A percentile compares a stretch with the other conserved stretches of the same genome.
These are phyloP conservation scores for Periconia digitata DNA, from an alignment of 2,329 filamentous ascomycete genomes.

Conservation along the genomic window DNA sequence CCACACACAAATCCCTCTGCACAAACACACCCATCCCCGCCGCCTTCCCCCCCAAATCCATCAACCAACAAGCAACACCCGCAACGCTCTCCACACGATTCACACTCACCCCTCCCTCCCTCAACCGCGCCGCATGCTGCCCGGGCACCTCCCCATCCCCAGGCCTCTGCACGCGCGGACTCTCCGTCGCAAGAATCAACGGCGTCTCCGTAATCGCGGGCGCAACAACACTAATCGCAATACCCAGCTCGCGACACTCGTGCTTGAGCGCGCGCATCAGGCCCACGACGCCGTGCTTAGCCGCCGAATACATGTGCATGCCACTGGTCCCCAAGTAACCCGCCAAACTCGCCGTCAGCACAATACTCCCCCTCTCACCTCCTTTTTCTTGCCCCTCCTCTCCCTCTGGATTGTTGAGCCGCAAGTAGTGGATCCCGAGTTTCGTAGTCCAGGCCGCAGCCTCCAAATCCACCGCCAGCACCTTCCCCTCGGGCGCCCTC, in stretches of 20 bases:
- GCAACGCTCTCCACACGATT: conserved; percentile 51
- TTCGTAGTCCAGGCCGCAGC: conserved; percentile 52
- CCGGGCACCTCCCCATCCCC: conserved; percentile 31
- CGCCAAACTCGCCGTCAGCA: conserved; percentile 52
- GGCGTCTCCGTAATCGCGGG: conserved; percentile 54
- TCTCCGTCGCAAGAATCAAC: neutral
- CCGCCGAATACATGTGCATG: conserved; percentile 52
- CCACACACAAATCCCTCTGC: conserved; percentile 46
- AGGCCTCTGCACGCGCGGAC: conserved; percentile 32
- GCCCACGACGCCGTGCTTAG: conserved; percentile 55
- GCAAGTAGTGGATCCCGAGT: conserved; percentile 51
- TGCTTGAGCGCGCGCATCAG: conserved; percentile 54
- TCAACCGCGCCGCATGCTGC: neutral
- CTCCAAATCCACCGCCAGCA: conserved; percentile 50
- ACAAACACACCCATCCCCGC: conserved; percentile 52
- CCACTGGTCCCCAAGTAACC: conserved; percentile 53
- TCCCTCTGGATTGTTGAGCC: conserved; percentile 45
- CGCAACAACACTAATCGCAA: conserved; percentile 51
- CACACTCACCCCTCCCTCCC: conserved; percentile 48
- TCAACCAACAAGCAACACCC: conserved; percentile 48
- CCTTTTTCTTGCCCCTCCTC: no score
- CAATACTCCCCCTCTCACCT: conserved; percentile 43
- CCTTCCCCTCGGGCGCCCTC: conserved; percentile 50
- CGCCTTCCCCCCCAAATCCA: conserved; percentile 46
- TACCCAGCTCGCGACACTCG: conserved; percentile 49